phyloP scores from a whole-genome alignment of 768 basidiomycete species.

The Pisolithus orientalis region DNA sequence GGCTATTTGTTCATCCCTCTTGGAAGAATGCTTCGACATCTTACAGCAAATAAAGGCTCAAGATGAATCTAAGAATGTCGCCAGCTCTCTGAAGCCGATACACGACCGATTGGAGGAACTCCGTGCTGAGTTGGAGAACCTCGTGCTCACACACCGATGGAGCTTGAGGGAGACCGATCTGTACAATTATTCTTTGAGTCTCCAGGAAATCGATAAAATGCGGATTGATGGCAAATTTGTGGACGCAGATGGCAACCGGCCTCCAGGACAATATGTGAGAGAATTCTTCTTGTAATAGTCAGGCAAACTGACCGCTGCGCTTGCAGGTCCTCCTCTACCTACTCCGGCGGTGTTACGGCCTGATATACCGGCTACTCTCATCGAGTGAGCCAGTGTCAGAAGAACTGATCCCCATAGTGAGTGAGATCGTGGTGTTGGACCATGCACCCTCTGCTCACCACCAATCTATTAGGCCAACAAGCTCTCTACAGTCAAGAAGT shows the following conservation, averaged over 20 bases:
- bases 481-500: conserved; percentile 93
- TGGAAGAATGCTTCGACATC: conserved; percentile 97
- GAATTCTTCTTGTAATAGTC: background rate
- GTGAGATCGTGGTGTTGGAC: conserved; percentile 16
- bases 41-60: conserved; percentile 91
- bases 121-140: conserved; percentile 80
- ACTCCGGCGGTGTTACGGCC: conserved; percentile 89
- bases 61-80: conserved; percentile 85
- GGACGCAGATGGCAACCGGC: conserved; percentile 86
- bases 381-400: conserved; percentile 97
- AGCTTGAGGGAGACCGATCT: conserved; percentile 91
- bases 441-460: background rate
- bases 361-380: conserved; percentile 89
- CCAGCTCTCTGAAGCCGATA: conserved; percentile 82
- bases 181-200: conserved; percentile 86
- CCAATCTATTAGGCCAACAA: conserved; percentile 73
- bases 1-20: conserved; percentile 82
- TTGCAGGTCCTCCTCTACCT: conserved; percentile 85
- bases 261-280: conserved; percentile 91
- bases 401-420: conserved; percentile 92
- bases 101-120: conserved; percentile 87
- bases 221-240: conserved; percentile 95
- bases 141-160: conserved; percentile 96
- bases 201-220: conserved; percentile 97
- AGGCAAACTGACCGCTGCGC: background rate